Percentiles rank a stretch among this genome's conserved stretches.
Evolutionary conservation across 305 asterid genomes (phyloP).

Genomic region (Fraxinus dipetala): DNA sequence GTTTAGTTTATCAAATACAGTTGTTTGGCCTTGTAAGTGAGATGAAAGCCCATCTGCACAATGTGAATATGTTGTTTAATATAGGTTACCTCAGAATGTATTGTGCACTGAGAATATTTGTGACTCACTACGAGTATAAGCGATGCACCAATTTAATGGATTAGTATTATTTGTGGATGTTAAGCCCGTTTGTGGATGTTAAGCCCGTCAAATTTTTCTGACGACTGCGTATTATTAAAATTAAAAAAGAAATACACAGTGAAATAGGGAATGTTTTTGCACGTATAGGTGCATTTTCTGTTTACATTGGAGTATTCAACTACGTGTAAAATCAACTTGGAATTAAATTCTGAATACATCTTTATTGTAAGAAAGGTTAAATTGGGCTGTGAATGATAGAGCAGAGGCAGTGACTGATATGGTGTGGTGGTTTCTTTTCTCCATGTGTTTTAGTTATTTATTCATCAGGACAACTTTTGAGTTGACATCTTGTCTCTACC

Average conservation of each 20-base stretch:
- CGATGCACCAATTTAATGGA: neutral
- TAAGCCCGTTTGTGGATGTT: neutral
- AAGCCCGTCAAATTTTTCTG: neutral
- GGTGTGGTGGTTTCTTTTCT: neutral
- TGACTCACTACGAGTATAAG: neutral
- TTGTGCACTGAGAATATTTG: constrained; percentile 3
- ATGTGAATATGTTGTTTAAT: neutral
- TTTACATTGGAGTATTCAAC: neutral
- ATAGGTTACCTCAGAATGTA: constrained; percentile 4
- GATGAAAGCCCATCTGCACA: neutral
- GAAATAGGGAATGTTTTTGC: neutral
- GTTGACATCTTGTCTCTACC: constrained; percentile 23
- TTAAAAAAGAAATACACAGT: neutral
- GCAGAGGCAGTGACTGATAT: neutral
- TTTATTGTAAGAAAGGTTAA: neutral
- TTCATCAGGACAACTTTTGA: neutral
- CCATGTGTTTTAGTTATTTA: neutral
- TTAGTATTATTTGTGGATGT: neutral
- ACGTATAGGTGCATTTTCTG: neutral
- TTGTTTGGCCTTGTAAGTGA: neutral
- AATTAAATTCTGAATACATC: neutral
- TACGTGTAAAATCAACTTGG: neutral
- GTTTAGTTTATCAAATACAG: neutral
- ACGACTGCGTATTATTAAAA: neutral
- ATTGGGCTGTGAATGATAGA: neutral